Conservation (phyloP, 371 early-diverging fungal species). For the Apophysomyces elegans region DNA sequence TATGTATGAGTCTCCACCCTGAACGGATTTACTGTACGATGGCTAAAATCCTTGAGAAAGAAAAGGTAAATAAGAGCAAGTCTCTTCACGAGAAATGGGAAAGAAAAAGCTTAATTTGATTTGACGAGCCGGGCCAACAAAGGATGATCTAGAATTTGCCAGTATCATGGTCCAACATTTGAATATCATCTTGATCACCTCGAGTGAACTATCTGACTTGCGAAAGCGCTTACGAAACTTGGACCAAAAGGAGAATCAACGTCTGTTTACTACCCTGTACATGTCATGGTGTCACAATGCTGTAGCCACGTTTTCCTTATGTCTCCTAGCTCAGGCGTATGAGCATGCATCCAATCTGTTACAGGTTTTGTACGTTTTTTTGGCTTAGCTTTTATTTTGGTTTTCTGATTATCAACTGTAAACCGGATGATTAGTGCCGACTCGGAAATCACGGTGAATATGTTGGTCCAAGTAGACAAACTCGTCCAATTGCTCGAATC, state of each 20-base stretch:
- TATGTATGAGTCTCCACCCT: slow-evolving; percentile 82
- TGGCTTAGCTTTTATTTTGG: no score
- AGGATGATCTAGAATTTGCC: slow-evolving; percentile 80
- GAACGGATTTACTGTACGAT: slow-evolving; percentile 86
- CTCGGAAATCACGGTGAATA: slow-evolving; percentile 86
- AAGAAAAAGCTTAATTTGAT: background rate
- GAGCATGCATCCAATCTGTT: slow-evolving; percentile 82
- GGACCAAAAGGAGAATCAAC: slow-evolving; percentile 71
- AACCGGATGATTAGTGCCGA: slow-evolving; percentile 60
- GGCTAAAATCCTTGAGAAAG: slow-evolving; percentile 79
- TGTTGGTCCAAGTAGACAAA: slow-evolving; percentile 91
- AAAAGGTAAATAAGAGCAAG: slow-evolving; percentile 44
- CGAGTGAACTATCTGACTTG: slow-evolving; percentile 82
- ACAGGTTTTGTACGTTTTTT: slow-evolving; percentile 65
- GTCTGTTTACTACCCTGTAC: slow-evolving; percentile 79
- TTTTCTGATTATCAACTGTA: no score
- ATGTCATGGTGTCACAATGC: slow-evolving; percentile 93
- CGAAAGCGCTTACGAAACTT: slow-evolving; percentile 72
- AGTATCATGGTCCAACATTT: slow-evolving; percentile 92
- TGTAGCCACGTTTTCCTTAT: slow-evolving; percentile 85
- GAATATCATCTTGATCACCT: slow-evolving; percentile 89
- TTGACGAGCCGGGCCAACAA: background rate
- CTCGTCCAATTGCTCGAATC: slow-evolving; percentile 92
- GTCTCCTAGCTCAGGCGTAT: slow-evolving; percentile 89
- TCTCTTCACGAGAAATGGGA: background rate